A percentile compares a stretch with the other conserved stretches of the same genome.
Conservation (phyloP, 768 basidiomycete genomes). For the Kwoniella shandongensis region DNA sequence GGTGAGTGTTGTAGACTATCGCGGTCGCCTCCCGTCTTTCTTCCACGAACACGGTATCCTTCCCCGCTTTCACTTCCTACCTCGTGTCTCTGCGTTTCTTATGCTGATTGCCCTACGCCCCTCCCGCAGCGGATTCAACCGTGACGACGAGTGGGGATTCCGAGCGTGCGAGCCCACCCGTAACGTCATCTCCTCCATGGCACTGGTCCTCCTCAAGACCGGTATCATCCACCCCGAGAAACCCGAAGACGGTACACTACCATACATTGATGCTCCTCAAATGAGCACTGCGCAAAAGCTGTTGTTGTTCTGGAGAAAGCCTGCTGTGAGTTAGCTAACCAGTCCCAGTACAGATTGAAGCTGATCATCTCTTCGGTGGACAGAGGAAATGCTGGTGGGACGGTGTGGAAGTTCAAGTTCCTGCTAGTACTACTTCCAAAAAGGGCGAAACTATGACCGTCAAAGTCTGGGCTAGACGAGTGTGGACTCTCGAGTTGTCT, state of each 20-base stretch:
- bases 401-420: slow-evolving; percentile 83
- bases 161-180: slow-evolving; percentile 91
- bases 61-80: too few relatives aligned
- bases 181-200: slow-evolving; percentile 97
- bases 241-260: slow-evolving; percentile 42
- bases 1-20: slow-evolving; percentile 65
- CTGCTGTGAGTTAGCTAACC: slow-evolving; percentile 71
- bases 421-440: slow-evolving; percentile 59
- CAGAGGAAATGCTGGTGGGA: slow-evolving; percentile 99
- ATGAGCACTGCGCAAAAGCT: slow-evolving; percentile 98
- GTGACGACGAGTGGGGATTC: slow-evolving; percentile 98
- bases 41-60: neutral
- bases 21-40: too few relatives aligned
- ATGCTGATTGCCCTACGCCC: too few relatives aligned
- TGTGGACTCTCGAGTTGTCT: slow-evolving; percentile 97
- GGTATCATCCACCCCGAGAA: slow-evolving; percentile 73
- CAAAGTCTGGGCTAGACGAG: slow-evolving; percentile 94
- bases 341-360: neutral
- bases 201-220: slow-evolving; percentile 93
- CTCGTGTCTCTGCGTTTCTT: too few relatives aligned
- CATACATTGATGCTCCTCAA: slow-evolving; percentile 83
- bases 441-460: slow-evolving; percentile 59
- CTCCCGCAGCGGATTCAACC: slow-evolving; percentile 77
- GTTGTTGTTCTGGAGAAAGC: slow-evolving; percentile 96
- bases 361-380: neutral